These are phyloP conservation scores for Nothopassalora personata DNA, from an alignment of 2,329 filamentous ascomycete species.

Conservation along the genomic window DNA sequence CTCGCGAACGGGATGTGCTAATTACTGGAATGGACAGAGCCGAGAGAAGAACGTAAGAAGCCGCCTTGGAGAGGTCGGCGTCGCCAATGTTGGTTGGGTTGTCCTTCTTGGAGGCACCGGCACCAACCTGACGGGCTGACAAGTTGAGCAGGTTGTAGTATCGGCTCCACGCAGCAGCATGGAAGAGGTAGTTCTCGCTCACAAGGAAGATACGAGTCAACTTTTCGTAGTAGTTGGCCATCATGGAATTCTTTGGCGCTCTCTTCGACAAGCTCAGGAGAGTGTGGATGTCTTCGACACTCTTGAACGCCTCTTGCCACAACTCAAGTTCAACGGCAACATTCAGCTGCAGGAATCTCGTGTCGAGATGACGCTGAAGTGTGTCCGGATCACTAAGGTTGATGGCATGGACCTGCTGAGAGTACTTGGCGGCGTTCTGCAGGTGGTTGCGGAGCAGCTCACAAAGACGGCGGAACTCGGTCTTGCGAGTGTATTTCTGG, in stretches of 20 bases:
- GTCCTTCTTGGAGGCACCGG: slow-evolving; percentile 85
- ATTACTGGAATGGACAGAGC: slow-evolving; percentile 98
- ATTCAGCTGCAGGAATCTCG: slow-evolving; percentile 96
- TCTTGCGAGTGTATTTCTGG: slow-evolving; percentile 96
- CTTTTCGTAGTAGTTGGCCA: slow-evolving; percentile 99
- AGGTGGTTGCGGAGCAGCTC: slow-evolving; percentile 98
- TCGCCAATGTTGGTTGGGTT: slow-evolving; percentile 80
- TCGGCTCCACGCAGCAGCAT: slow-evolving; percentile 92
- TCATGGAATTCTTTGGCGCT: slow-evolving; percentile 97
- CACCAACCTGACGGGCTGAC: slow-evolving; percentile 74
- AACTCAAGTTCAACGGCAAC: slow-evolving; percentile 96
- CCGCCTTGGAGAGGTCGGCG: slow-evolving; percentile 85
- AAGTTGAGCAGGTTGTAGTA: slow-evolving; percentile 96
- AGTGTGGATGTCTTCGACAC: slow-evolving; percentile 97
- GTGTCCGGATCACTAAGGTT: slow-evolving; percentile 97
- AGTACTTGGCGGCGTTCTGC: slow-evolving; percentile 98
- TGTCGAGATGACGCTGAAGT: slow-evolving; percentile 93
- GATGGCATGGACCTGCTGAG: slow-evolving; percentile 97
- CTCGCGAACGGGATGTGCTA: slow-evolving; percentile 92
- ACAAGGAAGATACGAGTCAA: slow-evolving; percentile 97
- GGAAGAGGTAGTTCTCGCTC: slow-evolving; percentile 99
- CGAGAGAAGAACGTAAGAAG: slow-evolving; percentile 91
- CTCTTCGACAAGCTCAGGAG: slow-evolving; percentile 96
- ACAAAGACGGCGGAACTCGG: slow-evolving; percentile 96
- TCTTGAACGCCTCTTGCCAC: slow-evolving; percentile 99